Base-by-base conservation (phyloP, 768 basidiomycete species). In the Podaxis sp. region DNA sequence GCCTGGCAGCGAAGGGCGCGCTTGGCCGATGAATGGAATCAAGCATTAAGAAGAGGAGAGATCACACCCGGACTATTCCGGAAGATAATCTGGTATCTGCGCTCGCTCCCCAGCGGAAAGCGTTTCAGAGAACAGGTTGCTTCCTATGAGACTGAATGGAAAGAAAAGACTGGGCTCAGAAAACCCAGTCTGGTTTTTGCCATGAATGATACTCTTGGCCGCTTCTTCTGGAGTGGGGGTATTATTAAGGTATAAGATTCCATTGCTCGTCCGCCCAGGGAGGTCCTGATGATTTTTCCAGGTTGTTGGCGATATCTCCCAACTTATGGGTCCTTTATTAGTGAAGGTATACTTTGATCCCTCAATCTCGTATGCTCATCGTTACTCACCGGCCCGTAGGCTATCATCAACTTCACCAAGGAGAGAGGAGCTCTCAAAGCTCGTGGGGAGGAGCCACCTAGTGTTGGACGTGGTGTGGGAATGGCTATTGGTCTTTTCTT, bases 191-290 rank as follows among this genome's bases (percentile, higher is more conserved):
- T 89, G 13, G 78, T 80, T 3, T 83, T 83, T 78, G 83, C 87
- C 12, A 68, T 89, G 56, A 87, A 87, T 67, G 87, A 87, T 66
- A 79, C 82, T 4, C 76, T 89, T 61, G 84, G 82, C 12, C 70
- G 71, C 37, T 75, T 79, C 28, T 89, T 89, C 73, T 90, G 89
- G 89, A 73, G 75, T 44, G 87, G 82, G 2, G 89, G 88, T 17
- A 67, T 75, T 36, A 82, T 84, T 75, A 88, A 88, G 77, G 83
- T 83, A 37, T n/a, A 4, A 4, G 2, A 56, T 41, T n/a, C 13
- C 30, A 22, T 38, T n/a, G 1, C 17, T 8, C 53, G 5, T 20
- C 15, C 20, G 37, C n/a, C 26, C 13, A 51, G 17, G 26, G 17
- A 60, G 11, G 4, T 37, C 8, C 22, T 65, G 33, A 50, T 28